Conservation (phyloP, 352 stramenopile genomes). For the Globisporangium mamillatum region DNA sequence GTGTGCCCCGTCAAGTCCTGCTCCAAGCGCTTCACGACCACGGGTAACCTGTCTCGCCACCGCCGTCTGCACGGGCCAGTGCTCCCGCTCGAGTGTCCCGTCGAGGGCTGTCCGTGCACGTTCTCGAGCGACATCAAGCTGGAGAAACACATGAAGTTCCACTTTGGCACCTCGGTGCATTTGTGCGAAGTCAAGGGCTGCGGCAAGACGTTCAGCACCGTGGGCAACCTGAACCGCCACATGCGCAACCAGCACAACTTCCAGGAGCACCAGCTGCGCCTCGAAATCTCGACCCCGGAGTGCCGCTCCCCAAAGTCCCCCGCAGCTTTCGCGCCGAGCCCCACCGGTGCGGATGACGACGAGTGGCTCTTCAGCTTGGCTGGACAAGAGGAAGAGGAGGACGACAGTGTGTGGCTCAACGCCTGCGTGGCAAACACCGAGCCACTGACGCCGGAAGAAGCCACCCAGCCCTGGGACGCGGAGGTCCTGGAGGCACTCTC, state of each 20-base stretch:
- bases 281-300: neutral
- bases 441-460: constrained; percentile 7
- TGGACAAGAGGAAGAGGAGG: neutral
- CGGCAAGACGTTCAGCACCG: constrained; percentile 59
- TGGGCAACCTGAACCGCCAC: constrained; percentile 55
- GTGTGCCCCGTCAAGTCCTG: constrained; percentile 37
- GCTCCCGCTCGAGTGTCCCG: constrained; percentile 29
- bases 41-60: constrained; percentile 49
- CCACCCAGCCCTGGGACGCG: constrained; percentile 6
- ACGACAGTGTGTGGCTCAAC: constrained; percentile 6
- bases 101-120: constrained; percentile 27
- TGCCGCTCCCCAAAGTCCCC: neutral
- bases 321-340: neutral
- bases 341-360: constrained; percentile 7
- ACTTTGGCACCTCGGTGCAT: constrained; percentile 30
- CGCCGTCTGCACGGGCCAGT: constrained; percentile 42
- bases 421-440: neutral
- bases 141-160: constrained; percentile 45
- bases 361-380: constrained; percentile 7
- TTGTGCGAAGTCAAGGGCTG: constrained; percentile 20
- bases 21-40: constrained; percentile 48
- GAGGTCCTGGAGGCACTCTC: constrained; percentile 8
- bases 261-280: constrained; percentile 5
- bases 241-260: constrained; percentile 23
- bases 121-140: constrained; percentile 39